Evolutionary conservation across 768 basidiomycete genomes (phyloP), one percentile per base, ranked within the genome.

Genomic region (Rhizopogon vulgaris): DNA sequence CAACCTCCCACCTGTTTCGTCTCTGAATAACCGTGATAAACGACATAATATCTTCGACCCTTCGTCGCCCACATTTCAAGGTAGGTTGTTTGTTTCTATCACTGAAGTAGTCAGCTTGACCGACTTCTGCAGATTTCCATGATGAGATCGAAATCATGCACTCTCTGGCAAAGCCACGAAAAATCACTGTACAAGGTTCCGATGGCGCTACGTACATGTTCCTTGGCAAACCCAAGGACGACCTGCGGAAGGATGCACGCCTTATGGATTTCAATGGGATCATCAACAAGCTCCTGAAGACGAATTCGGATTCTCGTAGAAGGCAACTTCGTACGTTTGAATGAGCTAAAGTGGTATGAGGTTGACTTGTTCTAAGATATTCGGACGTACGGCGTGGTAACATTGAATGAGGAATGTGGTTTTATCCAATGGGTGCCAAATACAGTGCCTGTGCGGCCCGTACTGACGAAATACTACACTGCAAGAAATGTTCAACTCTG

Each of bases 351-450:
- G 6, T 14, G 37, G 12, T 8, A 38, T 25, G 28, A 6, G 34
- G 25, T 38, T 38, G 3, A n/a, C 14, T 11, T 45, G 24, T 39
- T 32, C 15, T 15, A 51, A 58, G 95, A 87, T 64, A 92, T 99
- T 52, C 84, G 95, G 24, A 98, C 96, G 2, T 99, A 98, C 62
- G 90, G 93, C n/a, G 93, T 98, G n/a, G 87, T 96, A 25, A 91
- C 94, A 5, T 76, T 99, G 56, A 97, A 96, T 63, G 95, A 98
- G 59, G 93, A 95, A 58, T 97, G 94, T 61, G 96, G 96, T 0
- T 83, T 98, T 45, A 92, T 98, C 51, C 92, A 99, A 82, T 99
- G 96, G 96, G 96, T 99, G 3, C 90, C 87, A 0, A 88, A 98
- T 64, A 96, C 94, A 1, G 76, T 82, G 25, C 88, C 92, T 1